These are phyloP conservation scores for Trichoderma lentiforme DNA, from an alignment of 2,329 filamentous ascomycete genomes.

Conservation along the genomic window DNA sequence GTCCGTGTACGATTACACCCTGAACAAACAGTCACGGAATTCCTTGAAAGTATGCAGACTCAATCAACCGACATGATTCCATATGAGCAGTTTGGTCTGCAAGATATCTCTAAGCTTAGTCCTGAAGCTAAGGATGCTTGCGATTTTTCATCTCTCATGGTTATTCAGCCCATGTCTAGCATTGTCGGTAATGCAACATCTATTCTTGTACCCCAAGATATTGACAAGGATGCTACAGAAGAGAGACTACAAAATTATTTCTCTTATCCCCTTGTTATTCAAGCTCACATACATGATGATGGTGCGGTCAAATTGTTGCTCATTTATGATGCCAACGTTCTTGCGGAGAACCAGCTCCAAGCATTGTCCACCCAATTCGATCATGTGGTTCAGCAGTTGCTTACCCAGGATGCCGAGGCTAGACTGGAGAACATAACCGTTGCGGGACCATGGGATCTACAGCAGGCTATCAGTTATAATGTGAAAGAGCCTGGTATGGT, in stretches of 20 bases:
- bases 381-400: constrained; percentile 10
- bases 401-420: neutral
- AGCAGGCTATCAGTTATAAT: neutral
- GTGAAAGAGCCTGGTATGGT: neutral
- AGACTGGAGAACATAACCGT: neutral
- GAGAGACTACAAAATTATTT: constrained; percentile 15
- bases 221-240: neutral
- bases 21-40: constrained; percentile 17
- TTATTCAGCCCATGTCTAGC: constrained; percentile 24
- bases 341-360: neutral
- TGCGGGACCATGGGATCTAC: constrained; percentile 1
- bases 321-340: neutral
- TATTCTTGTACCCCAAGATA: neutral
- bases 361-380: constrained; percentile 3
- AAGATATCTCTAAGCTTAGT: constrained; percentile 22
- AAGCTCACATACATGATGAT: constrained; percentile 5
- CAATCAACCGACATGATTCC: constrained; percentile 8
- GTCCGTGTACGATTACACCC: constrained; percentile 22
- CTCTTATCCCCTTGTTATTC: constrained; percentile 9
- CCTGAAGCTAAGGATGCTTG: constrained; percentile 22
- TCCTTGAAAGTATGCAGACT: constrained; percentile 18
- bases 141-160: constrained; percentile 29
- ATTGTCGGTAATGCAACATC: neutral
- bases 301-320: neutral
- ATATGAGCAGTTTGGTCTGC: constrained; percentile 24